Base-by-base conservation (phyloP, 1,284 basidiomycete species). In the Vanrija pseudolonga region DNA sequence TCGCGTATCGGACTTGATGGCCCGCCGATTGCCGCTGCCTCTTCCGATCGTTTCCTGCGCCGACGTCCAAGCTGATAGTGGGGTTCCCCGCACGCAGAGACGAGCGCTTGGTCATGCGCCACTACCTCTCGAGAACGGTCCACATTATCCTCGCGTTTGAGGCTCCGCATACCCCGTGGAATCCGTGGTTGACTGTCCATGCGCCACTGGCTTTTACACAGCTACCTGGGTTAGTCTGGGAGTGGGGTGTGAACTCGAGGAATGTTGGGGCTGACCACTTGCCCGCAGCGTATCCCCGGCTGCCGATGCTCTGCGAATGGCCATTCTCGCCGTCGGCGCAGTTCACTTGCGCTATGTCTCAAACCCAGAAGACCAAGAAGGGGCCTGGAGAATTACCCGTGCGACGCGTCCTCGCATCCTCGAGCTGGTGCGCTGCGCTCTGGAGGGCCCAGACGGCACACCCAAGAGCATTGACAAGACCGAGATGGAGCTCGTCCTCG, bases 111-210 rank as follows among this genome's bases (percentile, higher is more conserved):
- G 64, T 74, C 20, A 69, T 74, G 39, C 69, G 67, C n/a, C 72
- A 74, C 47, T 74, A 74, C 52, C 62, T 74, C 14, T 61, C 64
- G 2, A 58, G 67, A 26, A 72, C 71, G 2, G 68, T 72, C 17
- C 67, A 70, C 45, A 65, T 73, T 44, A 73, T 72, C 53, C 63
- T 73, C 22, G 72, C 72, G 1, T 69, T 71, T 43, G 69, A 74
- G 37, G 64, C 61, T 4, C 51, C 58, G 3, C 55, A 58, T 39
- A 63, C 59, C 26, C 68, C 68, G 1, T 73, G 69, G 68, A 74
- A 74, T 52, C 72, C 72, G 1, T 74, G 72, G 72, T 53, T 74
- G 7, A 59, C 57, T 2, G 59, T 72, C 4, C 70, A 73, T 45
- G 71, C 71, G 8, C 66, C 71, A 15, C 54, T 71, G 19, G 72